These are phyloP conservation scores for Lactarius indigo DNA, from an alignment of 768 basidiomycete species.

Conservation along the genomic window DNA sequence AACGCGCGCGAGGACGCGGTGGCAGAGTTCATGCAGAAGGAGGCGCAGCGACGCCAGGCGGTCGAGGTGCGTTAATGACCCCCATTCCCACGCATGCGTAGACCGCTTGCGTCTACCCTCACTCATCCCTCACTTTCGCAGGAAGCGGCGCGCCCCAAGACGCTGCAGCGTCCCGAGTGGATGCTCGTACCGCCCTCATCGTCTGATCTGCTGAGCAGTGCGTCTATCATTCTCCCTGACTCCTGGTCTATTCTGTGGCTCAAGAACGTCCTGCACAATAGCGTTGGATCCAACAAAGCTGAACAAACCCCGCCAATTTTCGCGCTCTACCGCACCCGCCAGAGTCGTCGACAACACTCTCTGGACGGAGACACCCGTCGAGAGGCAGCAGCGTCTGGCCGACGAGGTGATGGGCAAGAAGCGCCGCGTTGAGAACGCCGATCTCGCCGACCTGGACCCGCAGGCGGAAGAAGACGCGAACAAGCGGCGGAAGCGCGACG, in stretches of 20 bases:
- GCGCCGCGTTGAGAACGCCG: slow-evolving; percentile 59
- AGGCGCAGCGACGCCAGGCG: slow-evolving; percentile 70
- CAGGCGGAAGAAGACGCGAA: slow-evolving; percentile 42
- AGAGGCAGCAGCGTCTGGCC: slow-evolving; percentile 84
- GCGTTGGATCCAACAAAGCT: slow-evolving; percentile 86
- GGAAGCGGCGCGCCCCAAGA: slow-evolving; percentile 78
- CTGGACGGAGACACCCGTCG: slow-evolving; percentile 98
- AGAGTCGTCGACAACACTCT: slow-evolving; percentile 55
- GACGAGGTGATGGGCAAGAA: slow-evolving; percentile 95
- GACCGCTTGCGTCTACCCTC: neutral
- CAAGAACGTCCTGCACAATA: slow-evolving; percentile 30
- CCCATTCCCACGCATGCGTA: neutral
- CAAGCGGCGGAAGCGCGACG: slow-evolving; percentile 63
- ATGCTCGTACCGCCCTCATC: slow-evolving; percentile 93
- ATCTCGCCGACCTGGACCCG: slow-evolving; percentile 43
- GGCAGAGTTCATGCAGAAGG: slow-evolving; percentile 77
- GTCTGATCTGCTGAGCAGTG: slow-evolving; percentile 75
- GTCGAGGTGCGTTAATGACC: slow-evolving; percentile 47
- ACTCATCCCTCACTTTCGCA: slow-evolving; percentile 29
- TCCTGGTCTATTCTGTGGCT: neutral
- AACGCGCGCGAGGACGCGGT: slow-evolving; percentile 54
- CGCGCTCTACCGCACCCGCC: slow-evolving; percentile 45
- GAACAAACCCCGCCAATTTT: slow-evolving; percentile 70
- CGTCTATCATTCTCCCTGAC: neutral
- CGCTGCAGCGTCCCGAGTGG: slow-evolving; percentile 88